Evolutionary conservation across 1,284 basidiomycete species (phyloP), one percentile per base, ranked within the genome.

Genomic region (Heimioporus retisporus): DNA sequence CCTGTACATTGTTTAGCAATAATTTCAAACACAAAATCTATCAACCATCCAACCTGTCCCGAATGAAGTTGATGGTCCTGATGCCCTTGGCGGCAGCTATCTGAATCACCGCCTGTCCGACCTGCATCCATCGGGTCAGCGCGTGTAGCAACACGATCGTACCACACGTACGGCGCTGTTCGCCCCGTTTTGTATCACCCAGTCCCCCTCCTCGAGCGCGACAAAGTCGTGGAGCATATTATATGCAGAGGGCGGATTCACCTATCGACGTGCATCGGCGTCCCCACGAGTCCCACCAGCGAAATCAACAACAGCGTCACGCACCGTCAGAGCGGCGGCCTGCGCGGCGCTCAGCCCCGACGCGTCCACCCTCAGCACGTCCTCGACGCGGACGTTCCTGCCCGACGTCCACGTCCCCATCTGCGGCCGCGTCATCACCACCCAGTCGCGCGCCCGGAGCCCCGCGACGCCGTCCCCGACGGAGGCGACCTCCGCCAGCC

Each of bases 111-210:
- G 89, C 88, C 82, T 94, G 92, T 16, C 93, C 93, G 21, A 93
- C 90, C 90, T 92, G 65, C 21, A 59, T n/a, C 46, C 55, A 28
- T 31, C 55, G 15, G 56, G 25, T 72, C 63, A 69, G 59, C 44
- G 60, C 11, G 40, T 35, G 11, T 40, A 54, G 23, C 7, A 42
- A 40, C 25, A n/a, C 6, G 11, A 40, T 59, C 14, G 46, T 19
- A 18, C 21, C n/a, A 62, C 18, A 31, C 78, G 28, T 67, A 93
- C 93, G 31, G 93, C 92, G 70, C 92, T 93, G 73, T 96, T 96
- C 2, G 93, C 93, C 21, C 93, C 94, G 70, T 96, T 96, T 75
- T 96, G 94, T 23, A 95, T 77, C 10, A 96, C 83, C 89, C 90
- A 95, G 63, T 94, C 92, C 1, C 88, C 92, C 60, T 84, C 80